A percentile compares a stretch with the other conserved stretches of the same genome.
Evolutionary conservation across 495 filamentous ascomycete species (phyloP).

Genomic region (Trichocladium uniseriatum): DNA sequence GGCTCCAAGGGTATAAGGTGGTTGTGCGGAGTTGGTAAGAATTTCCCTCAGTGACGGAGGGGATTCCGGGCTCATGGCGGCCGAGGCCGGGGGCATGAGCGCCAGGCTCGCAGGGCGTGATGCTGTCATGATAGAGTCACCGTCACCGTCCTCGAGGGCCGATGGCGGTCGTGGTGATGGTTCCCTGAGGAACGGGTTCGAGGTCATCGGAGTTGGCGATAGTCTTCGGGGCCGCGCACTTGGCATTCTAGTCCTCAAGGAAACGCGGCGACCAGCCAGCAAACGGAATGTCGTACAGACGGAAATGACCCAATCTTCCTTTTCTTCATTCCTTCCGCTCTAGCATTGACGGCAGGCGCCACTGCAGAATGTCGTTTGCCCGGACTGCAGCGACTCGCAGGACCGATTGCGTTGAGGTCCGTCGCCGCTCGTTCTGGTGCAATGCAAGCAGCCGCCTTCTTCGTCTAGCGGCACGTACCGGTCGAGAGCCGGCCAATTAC

Average conservation of each 20-base stretch:
- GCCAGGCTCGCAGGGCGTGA: constrained; percentile 40
- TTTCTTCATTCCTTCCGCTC: constrained; percentile 17
- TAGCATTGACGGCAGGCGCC: constrained; percentile 6
- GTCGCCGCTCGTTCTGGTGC: constrained; percentile 17
- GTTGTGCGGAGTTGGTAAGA: constrained; percentile 72
- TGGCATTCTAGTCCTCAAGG: constrained; percentile 37
- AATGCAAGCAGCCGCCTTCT: constrained; percentile 19
- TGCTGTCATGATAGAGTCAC: constrained; percentile 36
- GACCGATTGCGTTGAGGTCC: constrained; percentile 17
- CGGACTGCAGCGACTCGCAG: constrained; percentile 18
- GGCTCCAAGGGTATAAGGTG: constrained; percentile 85
- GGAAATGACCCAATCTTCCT: constrained; percentile 5
- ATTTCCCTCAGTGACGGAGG: constrained; percentile 81
- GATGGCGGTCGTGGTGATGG: constrained; percentile 30
- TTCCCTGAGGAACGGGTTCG: constrained; percentile 31
- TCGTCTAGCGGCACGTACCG: constrained; percentile 16
- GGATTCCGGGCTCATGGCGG: constrained; percentile 36
- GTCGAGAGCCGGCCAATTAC: constrained; percentile 18
- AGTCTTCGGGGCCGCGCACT: constrained; percentile 34
- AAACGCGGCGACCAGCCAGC: neutral
- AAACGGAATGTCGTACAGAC: constrained; percentile 11
- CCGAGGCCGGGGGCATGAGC: constrained; percentile 29
- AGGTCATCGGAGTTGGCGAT: constrained; percentile 32
- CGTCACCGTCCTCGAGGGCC: constrained; percentile 34
- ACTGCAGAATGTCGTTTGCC: constrained; percentile 13